Percentiles rank a stretch among this genome's conserved stretches.
These are phyloP conservation scores for Hypsizygus ulmarius DNA, from an alignment of 1,284 basidiomycete genomes.

Conservation along the genomic window DNA sequence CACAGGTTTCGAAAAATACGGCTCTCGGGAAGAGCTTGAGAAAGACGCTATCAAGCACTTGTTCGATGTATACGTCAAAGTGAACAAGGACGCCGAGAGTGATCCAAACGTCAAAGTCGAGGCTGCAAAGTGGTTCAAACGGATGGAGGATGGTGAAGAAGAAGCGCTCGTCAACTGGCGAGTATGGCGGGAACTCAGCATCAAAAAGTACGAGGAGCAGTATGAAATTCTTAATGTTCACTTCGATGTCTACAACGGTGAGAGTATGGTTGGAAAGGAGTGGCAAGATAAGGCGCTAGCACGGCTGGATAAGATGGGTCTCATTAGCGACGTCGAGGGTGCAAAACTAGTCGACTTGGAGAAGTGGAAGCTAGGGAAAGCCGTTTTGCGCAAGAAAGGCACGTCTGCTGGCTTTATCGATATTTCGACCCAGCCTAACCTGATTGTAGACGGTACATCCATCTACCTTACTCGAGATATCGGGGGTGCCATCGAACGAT, in stretches of 20 bases:
- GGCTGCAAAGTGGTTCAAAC: slow-evolving; percentile 91
- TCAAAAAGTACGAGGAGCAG: slow-evolving; percentile 89
- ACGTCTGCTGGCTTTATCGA: slow-evolving; percentile 11
- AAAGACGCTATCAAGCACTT: slow-evolving; percentile 94
- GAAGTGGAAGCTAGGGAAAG: slow-evolving; percentile 87
- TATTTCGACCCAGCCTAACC: not conserved
- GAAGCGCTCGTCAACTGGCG: slow-evolving; percentile 86
- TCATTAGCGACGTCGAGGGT: slow-evolving; percentile 67
- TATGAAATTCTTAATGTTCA: slow-evolving; percentile 90
- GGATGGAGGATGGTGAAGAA: slow-evolving; percentile 95
- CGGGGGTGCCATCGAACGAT: slow-evolving; percentile 90
- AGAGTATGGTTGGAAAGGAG: slow-evolving; percentile 83
- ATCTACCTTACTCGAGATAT: slow-evolving; percentile 99
- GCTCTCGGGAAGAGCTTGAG: slow-evolving; percentile 80
- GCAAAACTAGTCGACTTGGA: slow-evolving; percentile 82
- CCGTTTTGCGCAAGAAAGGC: slow-evolving; percentile 90
- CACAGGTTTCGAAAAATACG: slow-evolving; percentile 91
- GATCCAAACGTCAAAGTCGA: slow-evolving; percentile 77
- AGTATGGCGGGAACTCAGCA: slow-evolving; percentile 89
- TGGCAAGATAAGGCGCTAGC: slow-evolving; percentile 73
- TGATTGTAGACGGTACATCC: slow-evolving; percentile 87
- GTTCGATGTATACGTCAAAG: slow-evolving; percentile 92
- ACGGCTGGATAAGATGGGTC: slow-evolving; percentile 54
- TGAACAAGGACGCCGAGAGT: slow-evolving; percentile 81
- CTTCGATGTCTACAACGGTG: slow-evolving; percentile 95